Evolutionary conservation across 305 asterid species (phyloP).

Genomic region (Fraxinus paxiana): DNA sequence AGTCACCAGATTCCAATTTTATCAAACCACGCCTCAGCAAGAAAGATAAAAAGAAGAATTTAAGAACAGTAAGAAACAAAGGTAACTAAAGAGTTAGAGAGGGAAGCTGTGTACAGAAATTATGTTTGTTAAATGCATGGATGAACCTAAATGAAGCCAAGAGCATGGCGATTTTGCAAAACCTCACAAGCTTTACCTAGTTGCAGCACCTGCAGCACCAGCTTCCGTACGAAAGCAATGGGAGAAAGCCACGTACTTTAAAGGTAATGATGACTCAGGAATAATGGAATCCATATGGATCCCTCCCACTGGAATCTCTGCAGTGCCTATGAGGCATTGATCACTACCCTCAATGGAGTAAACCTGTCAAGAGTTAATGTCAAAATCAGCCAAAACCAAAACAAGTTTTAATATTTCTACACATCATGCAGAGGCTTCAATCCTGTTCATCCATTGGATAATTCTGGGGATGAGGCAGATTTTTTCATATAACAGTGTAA

Average conservation of each 20-base stretch:
- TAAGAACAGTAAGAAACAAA: not conserved
- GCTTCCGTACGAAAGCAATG: slow-evolving; percentile 98
- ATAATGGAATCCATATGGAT: slow-evolving; percentile 94
- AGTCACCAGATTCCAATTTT: not conserved
- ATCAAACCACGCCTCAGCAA: not conserved
- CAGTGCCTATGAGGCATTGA: slow-evolving; percentile 95
- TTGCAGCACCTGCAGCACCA: slow-evolving; percentile 94
- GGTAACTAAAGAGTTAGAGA: not conserved
- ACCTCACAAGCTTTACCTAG: slow-evolving; percentile 46
- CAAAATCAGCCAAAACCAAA: slow-evolving; percentile 23
- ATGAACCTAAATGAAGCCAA: not conserved
- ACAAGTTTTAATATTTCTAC: not conserved
- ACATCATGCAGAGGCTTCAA: slow-evolving; percentile 6
- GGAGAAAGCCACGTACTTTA: slow-evolving; percentile 85
- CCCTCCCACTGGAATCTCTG: slow-evolving; percentile 96
- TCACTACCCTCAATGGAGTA: slow-evolving; percentile 88
- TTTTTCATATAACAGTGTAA: not conserved
- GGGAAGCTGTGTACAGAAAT: not conserved
- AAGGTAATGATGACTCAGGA: slow-evolving; percentile 65
- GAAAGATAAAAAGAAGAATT: not conserved
- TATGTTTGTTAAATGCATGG: not conserved
- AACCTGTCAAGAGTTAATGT: slow-evolving; percentile 48
- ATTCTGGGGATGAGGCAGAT: not conserved
- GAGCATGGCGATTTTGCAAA: not conserved
- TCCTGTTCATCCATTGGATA: not conserved